phyloP scores from a whole-genome alignment of 495 filamentous ascomycete genomes.

The Aspergillus bertholletiae region DNA sequence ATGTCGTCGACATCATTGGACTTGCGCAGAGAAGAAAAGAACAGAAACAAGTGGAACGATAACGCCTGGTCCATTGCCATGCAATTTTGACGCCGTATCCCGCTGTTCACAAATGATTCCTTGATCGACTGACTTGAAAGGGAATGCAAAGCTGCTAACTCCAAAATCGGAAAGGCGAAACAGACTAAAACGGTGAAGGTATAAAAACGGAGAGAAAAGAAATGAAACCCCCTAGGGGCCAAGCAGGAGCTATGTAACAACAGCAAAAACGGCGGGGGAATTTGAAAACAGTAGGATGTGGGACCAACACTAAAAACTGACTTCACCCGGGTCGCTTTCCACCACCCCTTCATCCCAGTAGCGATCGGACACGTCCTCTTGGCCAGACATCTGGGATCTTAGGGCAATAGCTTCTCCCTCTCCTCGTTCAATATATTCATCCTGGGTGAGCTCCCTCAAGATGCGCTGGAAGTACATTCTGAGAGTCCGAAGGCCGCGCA shows the following conservation, averaged over 20 bases:
- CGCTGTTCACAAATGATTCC: not conserved
- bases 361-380: slow-evolving; percentile 29
- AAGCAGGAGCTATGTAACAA: too few relatives aligned
- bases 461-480: slow-evolving; percentile 85
- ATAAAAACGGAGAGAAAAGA: not conserved
- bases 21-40: slow-evolving; percentile 7
- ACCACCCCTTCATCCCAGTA: slow-evolving; percentile 43
- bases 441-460: slow-evolving; percentile 68
- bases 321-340: slow-evolving; percentile 43
- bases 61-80: slow-evolving; percentile 16
- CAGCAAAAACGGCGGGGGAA: not conserved
- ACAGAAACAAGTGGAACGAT: slow-evolving; percentile 7
- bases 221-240: too few relatives aligned
- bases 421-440: slow-evolving; percentile 50
- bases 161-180: slow-evolving; percentile 4
- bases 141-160: slow-evolving; percentile 18
- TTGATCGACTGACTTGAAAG: slow-evolving; percentile 13
- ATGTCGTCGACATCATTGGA: slow-evolving; percentile 14
- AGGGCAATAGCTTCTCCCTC: slow-evolving; percentile 44
- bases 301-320: slow-evolving; percentile 34
- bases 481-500: slow-evolving; percentile 77
- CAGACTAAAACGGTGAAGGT: not conserved
- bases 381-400: slow-evolving; percentile 25
- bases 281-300: slow-evolving; percentile 1
- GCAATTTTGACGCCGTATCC: slow-evolving; percentile 18